Base-by-base conservation (phyloP, 2,329 filamentous ascomycete genomes). In the Penicillium psychrosexuale region DNA sequence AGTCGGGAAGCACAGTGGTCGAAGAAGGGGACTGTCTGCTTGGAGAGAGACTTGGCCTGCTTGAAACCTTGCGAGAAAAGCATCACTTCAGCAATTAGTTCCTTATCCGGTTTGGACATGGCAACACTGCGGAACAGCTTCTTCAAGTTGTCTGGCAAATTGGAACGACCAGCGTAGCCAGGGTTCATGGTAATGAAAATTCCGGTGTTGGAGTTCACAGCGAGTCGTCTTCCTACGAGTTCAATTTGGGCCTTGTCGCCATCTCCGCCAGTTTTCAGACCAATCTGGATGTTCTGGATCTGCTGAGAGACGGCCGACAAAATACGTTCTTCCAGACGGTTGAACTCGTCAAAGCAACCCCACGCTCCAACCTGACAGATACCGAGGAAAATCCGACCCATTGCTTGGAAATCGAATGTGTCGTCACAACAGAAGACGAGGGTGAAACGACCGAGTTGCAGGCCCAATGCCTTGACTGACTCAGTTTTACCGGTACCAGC, bases 141-240 rank as follows among this genome's bases (percentile, higher is more conserved):
- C 85, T 99, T 99, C 78, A 99, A 76, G 73, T 99, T 99, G 77
- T 99, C 94, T 2, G 94, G 94, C 68, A 99, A 78, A 75, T 99
- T 99, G 47, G 94, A 99, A 75, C 94, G 90, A 54, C 94, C 94
- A 50, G 94, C 94, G 76, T 99, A 99, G 49, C 94, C 94, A 72
- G 94, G 94, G 74, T 99, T 99, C 95, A 99, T 99, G 37, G 94
- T 99, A 72, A 99, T 99, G 79, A 99, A 99, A 71, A 99, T 94
- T 65, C 94, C 94, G 47, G 95, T 97, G 71, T 97, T 96, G 58
- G 83, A 82, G 68, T 96, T 95, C 63, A 99, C 94, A 60, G 82
- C 85, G 45, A 99, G 82, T 64, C 95, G 91, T 52, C 94, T 89
- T 46, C 93, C 93, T 51, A 97, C 89, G 19, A 99, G 81, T 72